A percentile compares a stretch with the other conserved stretches of the same genome.
phyloP scores from a whole-genome alignment of 345 rosid genomes.

The Melaleuca quinquenervia region DNA sequence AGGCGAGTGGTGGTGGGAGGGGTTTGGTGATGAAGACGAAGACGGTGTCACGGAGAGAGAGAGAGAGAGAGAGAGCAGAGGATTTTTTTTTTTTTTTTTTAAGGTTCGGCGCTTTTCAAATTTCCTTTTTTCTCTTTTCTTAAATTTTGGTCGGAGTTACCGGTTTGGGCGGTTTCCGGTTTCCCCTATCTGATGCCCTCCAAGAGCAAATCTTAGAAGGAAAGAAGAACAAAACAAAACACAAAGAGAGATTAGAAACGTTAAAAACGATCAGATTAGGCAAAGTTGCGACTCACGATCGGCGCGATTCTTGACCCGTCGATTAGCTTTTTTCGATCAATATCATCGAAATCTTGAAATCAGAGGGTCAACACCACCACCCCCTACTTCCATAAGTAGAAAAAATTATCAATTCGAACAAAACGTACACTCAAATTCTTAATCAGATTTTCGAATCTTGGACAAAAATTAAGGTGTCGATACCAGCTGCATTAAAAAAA shows the following conservation, averaged over 20 bases:
- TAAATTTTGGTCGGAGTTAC: background rate
- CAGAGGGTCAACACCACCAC: no score
- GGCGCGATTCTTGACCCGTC: background rate
- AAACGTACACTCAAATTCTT: no score
- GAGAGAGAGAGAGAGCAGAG: background rate
- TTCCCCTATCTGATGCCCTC: background rate
- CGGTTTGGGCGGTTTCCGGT: background rate
- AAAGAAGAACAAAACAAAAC: background rate
- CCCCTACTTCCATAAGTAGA: no score
- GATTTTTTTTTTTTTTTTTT: background rate
- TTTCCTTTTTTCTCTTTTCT: background rate
- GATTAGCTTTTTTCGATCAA: background rate
- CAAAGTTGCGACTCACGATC: background rate
- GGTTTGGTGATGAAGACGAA: background rate
- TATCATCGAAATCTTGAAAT: background rate
- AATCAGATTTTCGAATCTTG: no score
- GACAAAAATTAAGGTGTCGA: no score
- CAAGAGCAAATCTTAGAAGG: background rate
- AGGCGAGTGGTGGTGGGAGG: background rate
- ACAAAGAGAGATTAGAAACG: background rate
- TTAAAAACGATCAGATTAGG: no score
- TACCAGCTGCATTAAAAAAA: no score
- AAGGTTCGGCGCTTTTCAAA: background rate
- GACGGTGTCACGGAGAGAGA: background rate
- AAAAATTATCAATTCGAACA: background rate